Base-by-base conservation (phyloP, 202 grass and related monocot genomes). In the Carex sylvatica region DNA sequence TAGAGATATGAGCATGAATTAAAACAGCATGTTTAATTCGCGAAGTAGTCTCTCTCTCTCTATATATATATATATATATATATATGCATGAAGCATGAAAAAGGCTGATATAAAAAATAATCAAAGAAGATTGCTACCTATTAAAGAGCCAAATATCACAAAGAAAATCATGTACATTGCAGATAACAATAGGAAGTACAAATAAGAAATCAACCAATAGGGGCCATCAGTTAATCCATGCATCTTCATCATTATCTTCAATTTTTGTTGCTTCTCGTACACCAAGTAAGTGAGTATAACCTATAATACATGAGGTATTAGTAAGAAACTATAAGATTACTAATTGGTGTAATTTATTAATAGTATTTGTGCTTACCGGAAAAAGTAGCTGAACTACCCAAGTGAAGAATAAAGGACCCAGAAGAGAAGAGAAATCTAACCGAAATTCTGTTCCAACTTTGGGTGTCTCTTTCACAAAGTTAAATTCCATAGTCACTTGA, bases 361-460 rank as follows among this genome's bases (percentile, higher is more conserved):
- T 5, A 14, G 49, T 75, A 31, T 53, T 6, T 85, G 60, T 71
- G 93, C 95, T 95, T 49, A 98, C 95, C 3, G 95, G 95, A 70
- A 98, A 95, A 65, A 93, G 87, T 81, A 98, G 84, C 79, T 93
- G 82, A 51, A 95, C 16, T 11, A 98, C 85, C 92, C 95, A 98
- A 54, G 92, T 95, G 89, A 95, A 98, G 92, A 98, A 98, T 15
- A 98, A 83, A 79, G 90, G 65, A 83, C 92, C 92, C 85, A 98
- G 82, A 90, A 95, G 64, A 83, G 91, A 90, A 87, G 95, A 93
- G 65, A 98, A 16, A 12, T 98, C 95, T 53, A 98, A 66, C 55
- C 80, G 88, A 12, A 0, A 15, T 42, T 82, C 65, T 23, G 89
- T 95, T 84, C 87, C 95, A 59, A 84, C 30, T 92, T 98, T 95